Evolutionary conservation across 83 land plant species (phyloP).

Genomic region (Diphasiastrum complanatum): DNA sequence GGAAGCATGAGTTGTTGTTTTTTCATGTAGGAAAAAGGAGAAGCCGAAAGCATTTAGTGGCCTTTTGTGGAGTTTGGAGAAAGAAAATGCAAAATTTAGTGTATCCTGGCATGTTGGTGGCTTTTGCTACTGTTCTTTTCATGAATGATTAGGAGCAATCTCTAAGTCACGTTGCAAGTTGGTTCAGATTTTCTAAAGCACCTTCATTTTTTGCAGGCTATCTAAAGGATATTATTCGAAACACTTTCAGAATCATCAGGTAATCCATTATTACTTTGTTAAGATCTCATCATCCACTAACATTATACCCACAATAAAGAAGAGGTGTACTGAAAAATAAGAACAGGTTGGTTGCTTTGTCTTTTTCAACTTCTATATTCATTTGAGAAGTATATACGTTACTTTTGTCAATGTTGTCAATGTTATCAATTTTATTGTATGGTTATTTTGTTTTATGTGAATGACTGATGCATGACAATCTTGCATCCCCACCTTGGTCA

Average conservation of each 20-base stretch:
- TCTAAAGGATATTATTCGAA: conserved; percentile 41
- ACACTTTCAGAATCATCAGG: conserved; percentile 55
- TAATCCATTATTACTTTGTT: conserved; percentile 11
- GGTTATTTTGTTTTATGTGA: not conserved
- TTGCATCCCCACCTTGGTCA: not conserved
- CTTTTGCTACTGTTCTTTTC: too few species aligned
- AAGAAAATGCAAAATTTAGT: too few species aligned
- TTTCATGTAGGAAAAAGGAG: too few species aligned
- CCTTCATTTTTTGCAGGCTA: conserved; percentile 51
- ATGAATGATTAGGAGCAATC: too few species aligned
- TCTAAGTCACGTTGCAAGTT: too few species aligned
- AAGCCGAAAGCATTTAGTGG: too few species aligned
- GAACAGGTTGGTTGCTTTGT: not conserved
- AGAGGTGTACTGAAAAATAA: not conserved
- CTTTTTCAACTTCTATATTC: not conserved
- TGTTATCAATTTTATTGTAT: not conserved
- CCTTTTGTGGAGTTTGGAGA: too few species aligned
- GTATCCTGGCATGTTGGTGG: too few species aligned
- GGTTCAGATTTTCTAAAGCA: too few species aligned
- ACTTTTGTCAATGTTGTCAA: not conserved
- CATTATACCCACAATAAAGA: too few species aligned
- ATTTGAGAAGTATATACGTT: not conserved
- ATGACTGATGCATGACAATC: not conserved
- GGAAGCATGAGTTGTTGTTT: too few species aligned
- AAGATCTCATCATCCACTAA: too few species aligned